Evolutionary conservation across 768 basidiomycete species (phyloP), one percentile per base, ranked within the genome.

Genomic region (Russula sp.): DNA sequence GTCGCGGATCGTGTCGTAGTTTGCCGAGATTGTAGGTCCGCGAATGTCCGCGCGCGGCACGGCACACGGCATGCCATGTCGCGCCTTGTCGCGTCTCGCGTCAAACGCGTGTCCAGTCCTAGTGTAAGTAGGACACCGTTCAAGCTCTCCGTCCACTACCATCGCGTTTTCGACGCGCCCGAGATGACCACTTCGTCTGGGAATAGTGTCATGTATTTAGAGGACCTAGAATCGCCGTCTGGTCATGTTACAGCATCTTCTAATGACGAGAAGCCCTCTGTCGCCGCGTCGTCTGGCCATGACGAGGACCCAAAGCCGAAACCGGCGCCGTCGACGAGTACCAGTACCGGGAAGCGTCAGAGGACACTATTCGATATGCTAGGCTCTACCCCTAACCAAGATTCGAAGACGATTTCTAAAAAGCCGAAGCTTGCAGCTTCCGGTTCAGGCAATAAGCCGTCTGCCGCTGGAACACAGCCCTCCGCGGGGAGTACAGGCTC

Each of bases 281-380:
- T 38, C 46, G 20, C 29, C 48, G 22, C 36, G 13, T 46, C 56
- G 36, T 34, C 36, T 18, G 61, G 47, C 32, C 49, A 13, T 7
- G 46, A 47, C 18, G 48, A 57, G 39, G 45, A 50, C n/a, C 36
- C 58, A 34, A 54, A 61, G 53, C 46, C 58, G 18, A 56, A 54
- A n/a, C 20, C 32, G 16, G 49, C 55, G 7, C 53, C 61, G 35
- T 36, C 59, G 25, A 41, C 55, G 14, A 42, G 32, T 29, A 47
- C 47, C 16, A 42, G 50, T 3, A 58, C 46, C 42, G 60, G 69
- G 49, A 81, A 81, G 66, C 81, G 87, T 49, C 87, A 90, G 73
- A 77, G 78, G 41, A 87, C 85, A 0, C 76, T 90, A 42, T 68
- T 77, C 65, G 86, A 87, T 69, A 85, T 88, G 85, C 77, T 88